These are phyloP conservation scores for Phyllosticta ampelicida DNA, from an alignment of 2,329 filamentous ascomycete genomes.

Conservation along the genomic window DNA sequence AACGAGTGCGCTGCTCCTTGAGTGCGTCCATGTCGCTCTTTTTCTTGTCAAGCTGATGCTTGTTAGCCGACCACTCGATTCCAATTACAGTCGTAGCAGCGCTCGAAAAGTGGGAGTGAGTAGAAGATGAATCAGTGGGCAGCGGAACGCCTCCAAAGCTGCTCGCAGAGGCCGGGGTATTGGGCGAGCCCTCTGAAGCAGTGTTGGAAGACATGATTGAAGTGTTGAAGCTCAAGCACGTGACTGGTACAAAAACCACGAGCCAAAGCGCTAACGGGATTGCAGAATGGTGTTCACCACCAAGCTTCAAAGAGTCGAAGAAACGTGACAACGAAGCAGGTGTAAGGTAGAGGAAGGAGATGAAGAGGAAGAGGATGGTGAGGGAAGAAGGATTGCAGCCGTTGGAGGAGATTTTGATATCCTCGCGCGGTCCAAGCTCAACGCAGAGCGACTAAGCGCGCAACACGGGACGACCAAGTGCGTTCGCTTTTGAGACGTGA, in stretches of 20 bases:
- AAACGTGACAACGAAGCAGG: not conserved
- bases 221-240: not conserved
- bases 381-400: not conserved
- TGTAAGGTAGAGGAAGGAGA: not conserved
- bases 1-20: constrained; percentile 75
- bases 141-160: not conserved
- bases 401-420: not conserved
- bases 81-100: not conserved
- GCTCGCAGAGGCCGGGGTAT: not conserved
- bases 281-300: not conserved
- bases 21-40: constrained; percentile 86
- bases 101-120: not conserved
- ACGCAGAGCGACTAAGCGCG: not conserved
- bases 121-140: constrained; percentile 9
- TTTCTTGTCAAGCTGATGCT: constrained; percentile 75
- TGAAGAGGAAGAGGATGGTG: constrained; percentile 12
- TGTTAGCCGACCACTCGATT: not conserved
- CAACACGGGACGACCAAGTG: no score
- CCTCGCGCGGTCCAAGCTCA: not conserved
- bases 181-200: not conserved
- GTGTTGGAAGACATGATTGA: not conserved
- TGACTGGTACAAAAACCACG: not conserved
- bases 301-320: not conserved
- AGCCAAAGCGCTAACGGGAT: not conserved
- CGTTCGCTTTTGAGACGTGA: not conserved